These are phyloP conservation scores for Russula sp. DNA, from an alignment of 768 basidiomycete genomes.

Conservation along the genomic window DNA sequence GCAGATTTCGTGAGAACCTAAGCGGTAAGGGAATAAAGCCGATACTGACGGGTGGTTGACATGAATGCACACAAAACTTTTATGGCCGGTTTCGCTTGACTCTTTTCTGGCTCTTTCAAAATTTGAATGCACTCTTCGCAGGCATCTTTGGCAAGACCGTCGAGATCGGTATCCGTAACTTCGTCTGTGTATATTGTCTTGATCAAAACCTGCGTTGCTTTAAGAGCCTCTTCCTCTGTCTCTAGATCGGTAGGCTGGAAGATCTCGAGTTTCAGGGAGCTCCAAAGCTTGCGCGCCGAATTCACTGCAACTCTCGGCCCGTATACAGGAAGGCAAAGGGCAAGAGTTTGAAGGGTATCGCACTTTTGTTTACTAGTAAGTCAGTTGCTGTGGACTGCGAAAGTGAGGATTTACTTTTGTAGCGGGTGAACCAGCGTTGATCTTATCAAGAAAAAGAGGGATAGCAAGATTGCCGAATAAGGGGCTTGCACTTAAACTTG, in stretches of 20 bases:
- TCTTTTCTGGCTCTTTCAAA: conserved; percentile 88
- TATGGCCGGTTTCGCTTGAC: conserved; percentile 80
- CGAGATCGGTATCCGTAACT: conserved; percentile 33
- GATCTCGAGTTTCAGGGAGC: conserved; percentile 87
- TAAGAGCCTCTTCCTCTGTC: conserved; percentile 69
- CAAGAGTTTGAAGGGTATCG: conserved; percentile 77
- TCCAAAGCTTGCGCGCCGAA: conserved; percentile 79
- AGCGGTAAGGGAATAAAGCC: not conserved
- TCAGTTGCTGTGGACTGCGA: not conserved
- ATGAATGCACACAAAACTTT: conserved; percentile 75
- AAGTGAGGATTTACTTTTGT: conserved; percentile 57
- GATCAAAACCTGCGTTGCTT: conserved; percentile 64
- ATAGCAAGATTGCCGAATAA: conserved; percentile 78
- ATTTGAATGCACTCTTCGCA: conserved; percentile 75
- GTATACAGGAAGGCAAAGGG: conserved; percentile 76
- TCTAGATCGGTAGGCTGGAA: conserved; percentile 82
- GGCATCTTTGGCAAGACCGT: conserved; percentile 61
- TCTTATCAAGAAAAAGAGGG: conserved; percentile 87
- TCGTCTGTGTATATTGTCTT: conserved; percentile 54
- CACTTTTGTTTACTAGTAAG: conserved; percentile 41
- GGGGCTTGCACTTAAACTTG: conserved; percentile 72
- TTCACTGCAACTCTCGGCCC: conserved; percentile 54
- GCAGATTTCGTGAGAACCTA: not conserved
- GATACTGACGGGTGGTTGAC: conserved; percentile 63
- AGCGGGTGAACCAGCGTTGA: conserved; percentile 68